Evolutionary conservation across 2,329 filamentous ascomycete genomes (phyloP).

Genomic region (Periglandula ipomoeae): DNA sequence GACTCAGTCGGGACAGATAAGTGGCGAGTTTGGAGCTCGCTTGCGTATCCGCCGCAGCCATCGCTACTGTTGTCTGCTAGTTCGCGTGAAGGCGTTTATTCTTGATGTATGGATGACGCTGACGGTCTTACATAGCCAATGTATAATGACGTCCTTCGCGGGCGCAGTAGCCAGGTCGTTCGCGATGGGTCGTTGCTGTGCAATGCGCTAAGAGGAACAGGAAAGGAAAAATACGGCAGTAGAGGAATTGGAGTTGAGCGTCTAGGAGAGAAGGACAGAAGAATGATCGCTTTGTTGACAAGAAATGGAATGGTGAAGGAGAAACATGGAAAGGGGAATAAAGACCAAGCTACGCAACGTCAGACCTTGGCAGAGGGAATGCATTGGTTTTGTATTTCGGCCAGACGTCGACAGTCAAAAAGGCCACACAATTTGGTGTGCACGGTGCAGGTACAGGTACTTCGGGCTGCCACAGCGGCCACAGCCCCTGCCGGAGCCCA

Average conservation of each 20-base stretch:
- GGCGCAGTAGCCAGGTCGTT: neutral
- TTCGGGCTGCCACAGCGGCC: neutral
- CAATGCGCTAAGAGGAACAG: neutral
- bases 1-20: conserved; percentile 50
- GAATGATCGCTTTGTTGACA: neutral
- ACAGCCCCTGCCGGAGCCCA: neutral
- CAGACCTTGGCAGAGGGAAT: too few species aligned
- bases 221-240: neutral
- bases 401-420: too few species aligned
- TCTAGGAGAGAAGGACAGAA: neutral
- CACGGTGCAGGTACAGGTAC: neutral
- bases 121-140: neutral
- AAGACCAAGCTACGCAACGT: neutral
- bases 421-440: neutral
- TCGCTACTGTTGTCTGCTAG: conserved; percentile 5
- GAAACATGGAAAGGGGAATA: neutral
- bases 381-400: too few species aligned
- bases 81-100: neutral
- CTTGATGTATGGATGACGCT: neutral
- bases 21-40: conserved; percentile 31
- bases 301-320: neutral
- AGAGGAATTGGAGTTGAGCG: neutral
- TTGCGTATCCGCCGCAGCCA: conserved; percentile 13
- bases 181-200: neutral
- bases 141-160: too few species aligned